Base-by-base conservation (phyloP, 495 filamentous ascomycete species). In the Paragyromitra xinjiangensis region DNA sequence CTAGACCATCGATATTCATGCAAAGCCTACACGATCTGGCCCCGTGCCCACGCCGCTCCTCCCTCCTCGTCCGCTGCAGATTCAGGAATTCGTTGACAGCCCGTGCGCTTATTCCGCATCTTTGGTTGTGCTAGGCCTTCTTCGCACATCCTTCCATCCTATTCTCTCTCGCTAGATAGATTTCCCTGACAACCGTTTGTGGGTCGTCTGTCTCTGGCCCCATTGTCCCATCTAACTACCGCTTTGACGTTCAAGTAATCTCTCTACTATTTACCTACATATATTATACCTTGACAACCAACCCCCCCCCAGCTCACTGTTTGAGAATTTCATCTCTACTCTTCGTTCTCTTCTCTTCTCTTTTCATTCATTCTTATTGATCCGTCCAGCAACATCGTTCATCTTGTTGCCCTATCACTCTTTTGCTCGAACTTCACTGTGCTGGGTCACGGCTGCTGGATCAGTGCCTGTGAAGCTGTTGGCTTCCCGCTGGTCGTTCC, bases 381-480 rank as follows among this genome's bases (percentile, higher is more conserved):
- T 50, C 62, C 67, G 42, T 65, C 24, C 40, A 39, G 77, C 77
- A 77, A 61, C 77, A 62, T 45, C 44, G 50, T 61, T 66, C 66
- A 71, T 67, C 75, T 42, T 79, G 66, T 71, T 79, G 66, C 68
- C 51, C 53, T 40, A 78, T 70, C 64, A 66, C 59, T 80, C 72
- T 64, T 78, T 80, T 73, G 40, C 50, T 73, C 48, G 50, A 67
- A 62, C 69, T 78, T 66, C 69, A 61, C 66, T 71, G 78, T 71
- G 78, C 77, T 79, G 77, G 77, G 73, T 79, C 77, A 79, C 77
- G 77, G 74, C 77, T 79, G 77, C 74, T 79, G 77, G 77, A 78
- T 79, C 75, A 72, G 77, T 71, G 62, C 53, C 61, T 79, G 66
- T 78, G 66, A 72, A 79, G 77, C 74, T 78, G 73, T 78, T 79